These are phyloP conservation scores for Aspergillus avenaceus DNA, from an alignment of 495 filamentous ascomycete genomes.

Conservation along the genomic window DNA sequence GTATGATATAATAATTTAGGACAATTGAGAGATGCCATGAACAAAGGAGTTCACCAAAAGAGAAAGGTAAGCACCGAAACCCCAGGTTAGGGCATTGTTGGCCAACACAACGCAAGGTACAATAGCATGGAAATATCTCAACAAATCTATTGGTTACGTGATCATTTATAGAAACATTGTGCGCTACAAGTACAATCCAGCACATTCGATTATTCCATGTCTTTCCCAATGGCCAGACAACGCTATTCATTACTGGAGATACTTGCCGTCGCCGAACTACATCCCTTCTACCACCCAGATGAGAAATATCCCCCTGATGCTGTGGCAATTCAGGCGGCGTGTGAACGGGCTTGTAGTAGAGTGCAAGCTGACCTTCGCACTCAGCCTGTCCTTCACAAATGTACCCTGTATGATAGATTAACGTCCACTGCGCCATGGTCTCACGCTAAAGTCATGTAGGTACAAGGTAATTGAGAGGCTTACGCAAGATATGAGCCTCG, in stretches of 20 bases:
- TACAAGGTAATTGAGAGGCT: conserved; percentile 21
- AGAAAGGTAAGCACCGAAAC: no score
- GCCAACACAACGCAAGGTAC: no score
- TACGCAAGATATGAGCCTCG: conserved; percentile 11
- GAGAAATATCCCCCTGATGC: conserved; percentile 14
- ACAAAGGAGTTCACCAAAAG: no score
- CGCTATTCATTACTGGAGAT: conserved; percentile 16
- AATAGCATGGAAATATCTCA: no score
- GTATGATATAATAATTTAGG: no score
- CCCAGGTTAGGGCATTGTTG: no score
- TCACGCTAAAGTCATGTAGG: conserved; percentile 1
- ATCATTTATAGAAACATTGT: no score
- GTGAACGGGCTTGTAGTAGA: not conserved
- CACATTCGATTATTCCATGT: not conserved
- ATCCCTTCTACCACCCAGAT: conserved; percentile 25
- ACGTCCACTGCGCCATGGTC: not conserved
- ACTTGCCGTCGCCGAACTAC: conserved; percentile 20
- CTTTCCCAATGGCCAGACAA: not conserved
- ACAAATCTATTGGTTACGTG: no score
- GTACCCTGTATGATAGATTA: not conserved
- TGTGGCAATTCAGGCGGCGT: not conserved
- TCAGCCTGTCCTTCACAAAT: not conserved
- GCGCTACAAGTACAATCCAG: not conserved
- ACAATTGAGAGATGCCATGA: no score
- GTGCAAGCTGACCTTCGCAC: not conserved